Base-by-base conservation (phyloP, 345 rosid species). In the Arabidopsis arenosa region DNA sequence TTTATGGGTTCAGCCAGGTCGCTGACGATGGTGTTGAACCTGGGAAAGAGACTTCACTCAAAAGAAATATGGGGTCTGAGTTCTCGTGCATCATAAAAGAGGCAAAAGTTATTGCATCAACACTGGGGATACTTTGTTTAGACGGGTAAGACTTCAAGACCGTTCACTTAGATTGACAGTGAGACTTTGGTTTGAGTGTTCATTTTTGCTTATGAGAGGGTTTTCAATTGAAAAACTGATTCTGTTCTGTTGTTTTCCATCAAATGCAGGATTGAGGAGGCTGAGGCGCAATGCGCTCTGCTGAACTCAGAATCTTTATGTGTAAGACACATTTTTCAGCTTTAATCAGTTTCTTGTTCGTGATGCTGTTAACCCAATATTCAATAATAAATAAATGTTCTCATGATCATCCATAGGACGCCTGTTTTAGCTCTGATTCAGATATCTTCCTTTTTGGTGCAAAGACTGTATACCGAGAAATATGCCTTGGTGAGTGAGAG, bases 391-490 rank as follows among this genome's bases (percentile, higher is more conserved):
- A 21, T 33, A 40, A 13, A 57, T 37, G 72, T 13, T 48, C 26
- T 76, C 28, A 11, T 76, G 44, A 60, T 72, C 35, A 79, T 72
- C 39, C 21, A 73, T 82, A 92, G 99, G 99, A 92, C 81, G 97
- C 96, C 56, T 95, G 98, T 79, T 95, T 95, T 80, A 83, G 90
- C 75, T 86, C 89, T 66, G 99, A 95, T 84, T 95, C 96, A 62
- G 99, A 92, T 81, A 82, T 85, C 54, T 95, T 95, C 78, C 94
- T 92, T 75, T 95, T 95, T 71, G 99, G 99, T 40, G 97, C 97
- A 39, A 88, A 85, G 85, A 90, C 90, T 37, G 97, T 95, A 17
- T 95, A 95, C 82, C 81, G 97, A 82, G 97, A 90, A 70, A 90
- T 95, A 63, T 85, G 90, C 80, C 96, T 95, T 59, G 93, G 98